A percentile compares a stretch with the other conserved stretches of the same genome.
These are phyloP conservation scores for Dipteronia sinensis DNA, from an alignment of 345 rosid genomes.

Conservation along the genomic window DNA sequence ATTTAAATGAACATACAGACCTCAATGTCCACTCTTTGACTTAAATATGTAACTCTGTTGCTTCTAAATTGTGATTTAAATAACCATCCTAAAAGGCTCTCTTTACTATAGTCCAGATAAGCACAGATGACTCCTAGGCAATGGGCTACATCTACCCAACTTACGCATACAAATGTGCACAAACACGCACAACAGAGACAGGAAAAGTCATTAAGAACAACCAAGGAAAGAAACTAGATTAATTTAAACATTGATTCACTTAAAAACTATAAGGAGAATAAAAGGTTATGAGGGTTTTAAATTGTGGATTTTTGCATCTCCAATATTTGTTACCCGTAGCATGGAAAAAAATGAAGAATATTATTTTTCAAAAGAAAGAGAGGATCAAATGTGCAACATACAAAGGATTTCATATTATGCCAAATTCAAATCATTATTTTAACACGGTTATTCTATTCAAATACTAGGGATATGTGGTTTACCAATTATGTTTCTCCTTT, in stretches of 20 bases:
- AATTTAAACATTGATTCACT: neutral
- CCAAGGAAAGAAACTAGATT: neutral
- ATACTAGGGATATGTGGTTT: neutral
- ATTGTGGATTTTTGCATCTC: neutral
- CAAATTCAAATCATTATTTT: neutral
- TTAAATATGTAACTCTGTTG: neutral
- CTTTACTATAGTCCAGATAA: no score
- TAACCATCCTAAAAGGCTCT: neutral
- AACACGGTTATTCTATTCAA: neutral
- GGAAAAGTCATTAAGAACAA: neutral
- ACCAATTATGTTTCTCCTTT: neutral
- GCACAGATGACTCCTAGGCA: neutral
- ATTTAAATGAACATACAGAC: neutral
- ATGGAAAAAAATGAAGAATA: neutral
- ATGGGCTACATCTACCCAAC: neutral
- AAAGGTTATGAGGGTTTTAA: neutral
- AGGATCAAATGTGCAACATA: neutral
- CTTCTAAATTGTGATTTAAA: no score
- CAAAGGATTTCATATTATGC: neutral
- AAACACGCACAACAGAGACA: neutral
- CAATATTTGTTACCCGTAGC: neutral
- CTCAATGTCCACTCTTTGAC: neutral
- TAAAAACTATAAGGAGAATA: no score
- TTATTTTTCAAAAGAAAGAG: neutral
- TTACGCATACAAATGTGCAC: neutral